A percentile compares a stretch with the other conserved stretches of the same genome.
Evolutionary conservation across 2,329 filamentous ascomycete species (phyloP).

Genomic region (Grosmannia serpens): DNA sequence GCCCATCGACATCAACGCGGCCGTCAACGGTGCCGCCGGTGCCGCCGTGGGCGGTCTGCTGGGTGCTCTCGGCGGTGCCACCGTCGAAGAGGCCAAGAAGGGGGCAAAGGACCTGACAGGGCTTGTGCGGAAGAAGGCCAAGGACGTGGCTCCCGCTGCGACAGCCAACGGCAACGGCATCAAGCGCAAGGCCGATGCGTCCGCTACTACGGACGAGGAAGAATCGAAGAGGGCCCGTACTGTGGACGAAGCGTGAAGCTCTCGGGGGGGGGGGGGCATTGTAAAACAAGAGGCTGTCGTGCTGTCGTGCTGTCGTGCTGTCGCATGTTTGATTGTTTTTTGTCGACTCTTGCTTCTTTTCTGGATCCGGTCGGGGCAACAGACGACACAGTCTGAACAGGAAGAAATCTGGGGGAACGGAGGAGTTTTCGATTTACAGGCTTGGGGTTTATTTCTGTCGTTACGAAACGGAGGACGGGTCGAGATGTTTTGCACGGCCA

Average conservation of each 20-base stretch:
- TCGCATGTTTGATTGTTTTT: not conserved
- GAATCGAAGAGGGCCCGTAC: constrained; percentile 23
- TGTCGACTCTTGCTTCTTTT: not conserved
- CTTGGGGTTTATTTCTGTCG: not conserved
- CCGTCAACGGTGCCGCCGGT: constrained; percentile 38
- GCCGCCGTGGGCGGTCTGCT: constrained; percentile 48
- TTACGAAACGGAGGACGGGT: not conserved
- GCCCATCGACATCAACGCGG: constrained; percentile 44
- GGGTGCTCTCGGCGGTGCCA: constrained; percentile 41
- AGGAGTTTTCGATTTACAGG: not conserved
- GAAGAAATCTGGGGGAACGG: not conserved
- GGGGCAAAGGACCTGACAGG: constrained; percentile 61
- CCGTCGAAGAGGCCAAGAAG: constrained; percentile 61
- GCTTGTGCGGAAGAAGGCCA: constrained; percentile 58
- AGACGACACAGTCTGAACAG: not conserved
- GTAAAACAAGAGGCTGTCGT: not conserved
- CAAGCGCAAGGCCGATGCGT: constrained; percentile 31
- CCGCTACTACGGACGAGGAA: constrained; percentile 18
- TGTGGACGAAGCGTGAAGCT: not conserved
- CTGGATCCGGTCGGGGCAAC: not conserved
- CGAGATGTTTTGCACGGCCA: not conserved
- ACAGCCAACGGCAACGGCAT: constrained; percentile 21
- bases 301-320: not conserved
- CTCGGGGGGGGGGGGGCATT: not conserved
- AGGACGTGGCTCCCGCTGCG: constrained; percentile 18